Percentiles rank a stretch among this genome's conserved stretches.
Conservation (phyloP, 75 land plant genomes). For the Selaginella tamariscina region DNA sequence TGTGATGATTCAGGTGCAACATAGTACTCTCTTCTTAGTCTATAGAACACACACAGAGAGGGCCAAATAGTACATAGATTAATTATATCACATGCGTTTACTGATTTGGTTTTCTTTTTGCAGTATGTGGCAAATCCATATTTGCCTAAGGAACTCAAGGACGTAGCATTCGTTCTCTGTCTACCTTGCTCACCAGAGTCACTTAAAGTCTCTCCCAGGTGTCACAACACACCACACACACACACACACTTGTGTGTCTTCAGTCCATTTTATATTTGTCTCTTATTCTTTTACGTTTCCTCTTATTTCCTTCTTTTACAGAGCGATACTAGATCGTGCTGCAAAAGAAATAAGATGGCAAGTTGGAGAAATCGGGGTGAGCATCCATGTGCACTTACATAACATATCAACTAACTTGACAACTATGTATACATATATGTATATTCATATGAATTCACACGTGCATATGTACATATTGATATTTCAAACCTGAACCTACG, state of each 20-base stretch:
- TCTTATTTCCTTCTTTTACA: background rate
- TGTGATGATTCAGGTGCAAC: conserved; percentile 6
- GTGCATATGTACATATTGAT: background rate
- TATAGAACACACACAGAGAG: background rate
- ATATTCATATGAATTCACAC: background rate
- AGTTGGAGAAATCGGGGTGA: background rate
- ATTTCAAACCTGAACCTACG: background rate
- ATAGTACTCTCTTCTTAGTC: too few relatives aligned
- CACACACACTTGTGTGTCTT: too few relatives aligned
- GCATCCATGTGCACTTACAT: too few relatives aligned
- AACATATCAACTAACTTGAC: background rate
- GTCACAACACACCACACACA: background rate
- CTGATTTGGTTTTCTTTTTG: conserved; percentile 10
- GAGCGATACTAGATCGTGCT: background rate
- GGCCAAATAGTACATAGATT: background rate
- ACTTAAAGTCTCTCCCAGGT: conserved; percentile 69
- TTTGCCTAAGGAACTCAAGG: conserved; percentile 40
- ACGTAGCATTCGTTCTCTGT: conserved; percentile 58
- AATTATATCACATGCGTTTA: background rate
- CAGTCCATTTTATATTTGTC: too few relatives aligned
- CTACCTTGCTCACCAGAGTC: conserved; percentile 59
- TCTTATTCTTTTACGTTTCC: background rate
- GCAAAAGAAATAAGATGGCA: conserved; percentile 4
- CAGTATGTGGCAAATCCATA: conserved; percentile 86
- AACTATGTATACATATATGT: background rate